These are phyloP conservation scores for Rhizopogon salebrosus DNA, from an alignment of 768 basidiomycete species.

Conservation along the genomic window DNA sequence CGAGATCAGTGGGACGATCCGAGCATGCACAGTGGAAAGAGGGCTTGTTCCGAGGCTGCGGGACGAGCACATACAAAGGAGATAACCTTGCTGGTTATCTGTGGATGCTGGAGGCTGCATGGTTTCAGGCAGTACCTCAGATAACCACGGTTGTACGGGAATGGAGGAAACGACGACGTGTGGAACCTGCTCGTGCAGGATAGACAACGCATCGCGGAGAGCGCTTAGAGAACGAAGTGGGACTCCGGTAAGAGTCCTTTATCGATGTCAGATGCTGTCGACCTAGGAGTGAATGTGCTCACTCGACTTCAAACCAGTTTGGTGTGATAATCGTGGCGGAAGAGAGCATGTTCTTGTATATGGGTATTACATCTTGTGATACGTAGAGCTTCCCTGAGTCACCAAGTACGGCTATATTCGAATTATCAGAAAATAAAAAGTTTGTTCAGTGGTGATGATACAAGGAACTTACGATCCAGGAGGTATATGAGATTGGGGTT, in stretches of 20 bases:
- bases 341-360: constrained; percentile 77
- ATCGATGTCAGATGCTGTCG: constrained; percentile 2
- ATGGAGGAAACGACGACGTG: constrained; percentile 93
- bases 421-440: neutral
- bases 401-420: constrained; percentile 78
- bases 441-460: neutral
- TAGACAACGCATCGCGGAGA: constrained; percentile 60
- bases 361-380: constrained; percentile 76
- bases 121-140: constrained; percentile 41
- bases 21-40: constrained; percentile 53
- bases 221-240: constrained; percentile 63
- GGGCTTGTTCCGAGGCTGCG: constrained; percentile 12
- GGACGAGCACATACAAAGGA: constrained; percentile 81
- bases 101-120: constrained; percentile 21
- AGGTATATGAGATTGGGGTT: constrained; percentile 73
- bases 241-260: constrained; percentile 71
- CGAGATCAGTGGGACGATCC: constrained; percentile 69
- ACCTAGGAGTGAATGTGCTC: constrained; percentile 9
- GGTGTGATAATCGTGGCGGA: constrained; percentile 93
- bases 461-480: constrained; percentile 71
- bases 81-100: constrained; percentile 35
- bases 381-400: constrained; percentile 90
- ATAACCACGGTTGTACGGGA: constrained; percentile 61
- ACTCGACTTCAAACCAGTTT: constrained; percentile 99
- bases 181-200: constrained; percentile 76